Conservation (phyloP, 306 rosid genomes). For the Medicago truncatula region MtrunA17r5.0-ANR NC_053042.1:27743501-27744000, state of each 20-base stretch:
- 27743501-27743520: constrained; percentile 1
- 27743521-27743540: constrained; percentile 3
- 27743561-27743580: not conserved
- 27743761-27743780: not conserved
- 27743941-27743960: not conserved
- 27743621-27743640: not conserved
- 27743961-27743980: not conserved
- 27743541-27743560: not conserved
- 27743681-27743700: not conserved
- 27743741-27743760: not conserved
- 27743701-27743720: not conserved
- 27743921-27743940: not conserved
- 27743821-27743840: constrained; percentile 3
- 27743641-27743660: not conserved
- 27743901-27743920: not conserved
- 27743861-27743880: not conserved
- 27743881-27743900: not conserved
- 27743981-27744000: not conserved
- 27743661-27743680: not conserved
- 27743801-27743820: constrained; percentile 3
- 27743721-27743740: not conserved
- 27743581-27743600: not conserved
- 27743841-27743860: not conserved
- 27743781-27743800: constrained; percentile 7
- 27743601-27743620: not conserved